These are phyloP conservation scores for Discostella stelligera DNA, from an alignment of 352 stramenopile genomes.

Conservation along the genomic window DNA sequence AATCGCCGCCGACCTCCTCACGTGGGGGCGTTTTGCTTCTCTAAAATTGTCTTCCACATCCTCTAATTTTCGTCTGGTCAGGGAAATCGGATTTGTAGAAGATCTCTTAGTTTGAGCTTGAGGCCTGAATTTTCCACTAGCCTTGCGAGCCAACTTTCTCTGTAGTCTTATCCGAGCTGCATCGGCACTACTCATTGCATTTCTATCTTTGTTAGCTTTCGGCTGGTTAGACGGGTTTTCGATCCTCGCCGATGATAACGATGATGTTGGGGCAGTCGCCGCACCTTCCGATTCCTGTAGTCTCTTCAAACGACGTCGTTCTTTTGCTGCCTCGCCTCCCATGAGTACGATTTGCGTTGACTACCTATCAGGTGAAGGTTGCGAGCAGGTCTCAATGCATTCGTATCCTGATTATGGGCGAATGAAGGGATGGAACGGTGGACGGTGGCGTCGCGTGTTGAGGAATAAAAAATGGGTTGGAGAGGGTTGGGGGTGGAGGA, in stretches of 20 bases:
- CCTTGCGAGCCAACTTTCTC: constrained; percentile 39
- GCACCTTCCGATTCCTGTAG: constrained; percentile 18
- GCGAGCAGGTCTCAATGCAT: too few species aligned
- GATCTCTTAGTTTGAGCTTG: constrained; percentile 2
- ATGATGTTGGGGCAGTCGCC: background rate
- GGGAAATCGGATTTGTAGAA: constrained; percentile 4
- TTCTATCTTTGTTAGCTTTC: constrained; percentile 9
- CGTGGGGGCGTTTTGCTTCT: background rate
- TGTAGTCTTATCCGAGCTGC: constrained; percentile 15
- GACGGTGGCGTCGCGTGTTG: too few species aligned
- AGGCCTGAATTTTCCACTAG: constrained; percentile 39
- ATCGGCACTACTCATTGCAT: background rate
- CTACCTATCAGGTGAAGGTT: too few species aligned
- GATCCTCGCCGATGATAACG: background rate
- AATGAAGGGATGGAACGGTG: too few species aligned
- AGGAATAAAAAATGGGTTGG: too few species aligned
- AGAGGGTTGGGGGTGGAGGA: too few species aligned
- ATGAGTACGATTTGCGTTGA: constrained; percentile 11
- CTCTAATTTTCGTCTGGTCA: constrained; percentile 15
- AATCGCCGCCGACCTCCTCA: background rate
- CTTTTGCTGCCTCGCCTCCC: constrained; percentile 70
- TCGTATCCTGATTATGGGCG: too few species aligned
- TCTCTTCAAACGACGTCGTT: constrained; percentile 62
- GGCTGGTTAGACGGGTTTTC: constrained; percentile 1
- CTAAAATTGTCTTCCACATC: constrained; percentile 8